These are phyloP conservation scores for Brassica balearica DNA, from an alignment of 441 rosid genomes.

Conservation along the genomic window DNA sequence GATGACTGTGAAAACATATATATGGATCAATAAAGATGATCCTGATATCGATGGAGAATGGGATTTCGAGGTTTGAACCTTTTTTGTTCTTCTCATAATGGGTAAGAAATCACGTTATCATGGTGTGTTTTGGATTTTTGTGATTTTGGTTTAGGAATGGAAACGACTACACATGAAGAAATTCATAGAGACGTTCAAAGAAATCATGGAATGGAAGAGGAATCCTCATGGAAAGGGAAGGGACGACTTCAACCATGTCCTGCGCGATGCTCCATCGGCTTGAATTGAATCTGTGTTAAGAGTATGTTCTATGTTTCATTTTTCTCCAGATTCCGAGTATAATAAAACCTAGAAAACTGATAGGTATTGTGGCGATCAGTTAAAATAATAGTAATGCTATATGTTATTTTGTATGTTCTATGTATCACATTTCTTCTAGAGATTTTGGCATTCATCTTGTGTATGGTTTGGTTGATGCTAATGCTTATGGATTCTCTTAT, in stretches of 20 bases:
- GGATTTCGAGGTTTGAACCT: constrained; percentile 70
- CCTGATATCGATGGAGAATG: constrained; percentile 80
- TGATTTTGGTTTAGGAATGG: constrained; percentile 62
- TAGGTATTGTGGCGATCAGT: constrained; percentile 10
- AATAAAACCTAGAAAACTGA: constrained; percentile 27
- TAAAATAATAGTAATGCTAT: background rate
- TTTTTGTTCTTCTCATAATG: background rate
- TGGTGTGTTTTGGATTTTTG: too few relatives aligned
- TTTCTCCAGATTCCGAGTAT: background rate
- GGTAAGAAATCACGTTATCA: background rate
- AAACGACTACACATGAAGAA: constrained; percentile 57
- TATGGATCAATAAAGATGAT: constrained; percentile 67
- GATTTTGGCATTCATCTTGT: background rate
- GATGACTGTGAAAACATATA: constrained; percentile 62
- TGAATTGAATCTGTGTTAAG: constrained; percentile 1
- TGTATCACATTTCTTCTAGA: background rate
- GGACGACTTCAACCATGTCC: constrained; percentile 32
- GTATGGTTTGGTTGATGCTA: background rate
- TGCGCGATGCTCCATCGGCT: constrained; percentile 2
- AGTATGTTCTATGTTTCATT: constrained; percentile 8
- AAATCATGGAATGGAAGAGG: constrained; percentile 64
- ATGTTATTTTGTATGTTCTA: background rate
- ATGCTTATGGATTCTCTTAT: background rate
- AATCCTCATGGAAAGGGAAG: constrained; percentile 64
- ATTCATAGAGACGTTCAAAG: constrained; percentile 59